These are phyloP conservation scores for Penicillium waksmanii DNA, from an alignment of 495 filamentous ascomycete species.

Conservation along the genomic window DNA sequence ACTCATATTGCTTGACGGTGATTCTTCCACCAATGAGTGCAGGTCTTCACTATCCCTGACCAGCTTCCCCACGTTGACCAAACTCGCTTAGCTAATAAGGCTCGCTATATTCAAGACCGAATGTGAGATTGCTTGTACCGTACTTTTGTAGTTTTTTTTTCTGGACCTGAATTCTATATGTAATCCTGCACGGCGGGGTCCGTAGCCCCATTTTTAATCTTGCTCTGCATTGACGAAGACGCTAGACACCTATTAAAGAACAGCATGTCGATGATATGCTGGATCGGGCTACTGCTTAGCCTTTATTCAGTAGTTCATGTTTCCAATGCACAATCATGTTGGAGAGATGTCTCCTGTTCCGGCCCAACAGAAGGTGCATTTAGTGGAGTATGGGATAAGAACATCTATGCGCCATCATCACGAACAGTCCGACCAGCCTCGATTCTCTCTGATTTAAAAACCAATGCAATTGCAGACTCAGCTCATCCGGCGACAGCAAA, in stretches of 20 bases:
- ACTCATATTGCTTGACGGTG: conserved; percentile 1
- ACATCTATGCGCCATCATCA: conserved; percentile 61
- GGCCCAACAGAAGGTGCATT: conserved; percentile 57
- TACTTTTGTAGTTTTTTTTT: conserved; percentile 1
- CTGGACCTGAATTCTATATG: conserved; percentile 9
- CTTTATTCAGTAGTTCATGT: conserved; percentile 17
- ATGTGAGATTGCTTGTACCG: background rate
- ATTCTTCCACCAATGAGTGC: conserved; percentile 29
- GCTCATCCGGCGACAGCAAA: conserved; percentile 33
- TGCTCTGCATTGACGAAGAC: background rate
- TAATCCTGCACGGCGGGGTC: background rate
- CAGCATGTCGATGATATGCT: conserved; percentile 11
- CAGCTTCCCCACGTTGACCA: background rate
- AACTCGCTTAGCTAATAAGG: background rate
- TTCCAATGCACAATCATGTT: conserved; percentile 48
- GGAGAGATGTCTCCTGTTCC: conserved; percentile 59
- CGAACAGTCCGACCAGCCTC: conserved; percentile 54
- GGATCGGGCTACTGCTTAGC: conserved; percentile 20
- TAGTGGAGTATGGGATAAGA: conserved; percentile 61
- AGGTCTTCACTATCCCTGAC: background rate
- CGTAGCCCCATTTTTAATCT: background rate
- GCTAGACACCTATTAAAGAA: background rate
- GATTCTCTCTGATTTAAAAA: conserved; percentile 44
- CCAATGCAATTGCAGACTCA: conserved; percentile 31
- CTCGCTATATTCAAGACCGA: conserved; percentile 21